Evolutionary conservation across 1,139 yeast species (phyloP), one percentile per base, ranked within the genome.

Genomic region (Suhomyces atakaporum): DNA sequence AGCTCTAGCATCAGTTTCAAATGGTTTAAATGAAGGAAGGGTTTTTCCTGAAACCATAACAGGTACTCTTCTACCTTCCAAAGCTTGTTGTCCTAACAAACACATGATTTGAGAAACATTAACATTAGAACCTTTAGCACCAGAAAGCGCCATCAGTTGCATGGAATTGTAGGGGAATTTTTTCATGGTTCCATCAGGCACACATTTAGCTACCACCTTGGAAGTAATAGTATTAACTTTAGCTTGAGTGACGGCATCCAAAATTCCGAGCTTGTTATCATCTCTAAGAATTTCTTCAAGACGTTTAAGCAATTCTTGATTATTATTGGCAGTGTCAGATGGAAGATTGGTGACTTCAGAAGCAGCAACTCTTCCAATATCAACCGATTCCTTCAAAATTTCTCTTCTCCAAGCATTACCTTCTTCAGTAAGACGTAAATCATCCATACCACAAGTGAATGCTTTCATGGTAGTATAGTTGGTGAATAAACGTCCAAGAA

Each of bases 361-460:
- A 26, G 98, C 98, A 22, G 97, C 97, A 49, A 76, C 75, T 61
- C 94, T 77, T 55, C 98, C 98, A 42, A 81, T 82, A 53, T 85
- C 94, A 38, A 75, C 77, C 15, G 95, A 82, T 47, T 81, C 80
- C 48, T 77, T 69, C 60, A 94, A 74, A 45, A 92, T 85, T 36
- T 88, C 94, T 14, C 69, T 68, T 73, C 99, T 81, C 95, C 95
- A 84, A 42, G 71, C 58, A 60, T 94, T 90, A 59, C 99, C 99
- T 52, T 88, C 95, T 5, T 66, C 79, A 16, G 97, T 92, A 51
- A 94, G 76, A 60, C 96, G 81, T 62, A 94, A 75, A 66, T 94
- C 99, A 60, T 94, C 99, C 98, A 94, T 94, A 76, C 99, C 98
- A 81, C 99, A 94, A 7, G 98, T 92, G 58, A 94, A 86, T 2